A percentile compares a stretch with the other conserved stretches of the same genome.
Evolutionary conservation across 768 basidiomycete genomes (phyloP).

Genomic region (Pleurotus platypus): DNA sequence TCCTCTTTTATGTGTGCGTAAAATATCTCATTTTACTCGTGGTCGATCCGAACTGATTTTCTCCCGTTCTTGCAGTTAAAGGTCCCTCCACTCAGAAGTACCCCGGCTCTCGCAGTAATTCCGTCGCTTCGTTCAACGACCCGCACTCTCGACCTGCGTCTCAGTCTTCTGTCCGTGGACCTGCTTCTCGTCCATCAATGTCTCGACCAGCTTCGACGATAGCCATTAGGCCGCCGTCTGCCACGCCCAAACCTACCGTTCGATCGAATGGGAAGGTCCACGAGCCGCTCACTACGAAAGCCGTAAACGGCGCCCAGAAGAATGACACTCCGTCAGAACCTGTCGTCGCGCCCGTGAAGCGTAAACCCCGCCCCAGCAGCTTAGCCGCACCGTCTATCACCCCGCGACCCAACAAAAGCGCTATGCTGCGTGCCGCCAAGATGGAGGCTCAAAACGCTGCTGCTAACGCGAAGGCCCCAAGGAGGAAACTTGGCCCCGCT

Average conservation of each 20-base stretch:
- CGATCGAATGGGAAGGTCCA: conserved; percentile 4
- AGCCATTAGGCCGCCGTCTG: conserved; percentile 18
- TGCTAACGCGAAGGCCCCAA: conserved; percentile 32
- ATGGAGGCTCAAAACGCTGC: conserved; percentile 50
- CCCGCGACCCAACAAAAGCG: conserved; percentile 74
- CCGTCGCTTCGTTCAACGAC: conserved; percentile 26
- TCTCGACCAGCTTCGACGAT: conserved; percentile 42
- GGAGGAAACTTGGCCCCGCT: conserved; percentile 26
- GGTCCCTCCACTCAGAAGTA: conserved; percentile 35
- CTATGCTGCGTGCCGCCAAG: conserved; percentile 67
- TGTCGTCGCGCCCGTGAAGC: conserved; percentile 19
- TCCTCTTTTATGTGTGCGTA: conserved; percentile 72
- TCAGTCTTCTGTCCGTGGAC: conserved; percentile 21
- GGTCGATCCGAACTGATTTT: neutral
- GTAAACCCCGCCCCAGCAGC: conserved; percentile 55
- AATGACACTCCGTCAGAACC: neutral
- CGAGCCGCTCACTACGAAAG: conserved; percentile 11
- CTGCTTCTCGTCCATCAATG: conserved; percentile 15
- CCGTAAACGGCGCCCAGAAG: conserved; percentile 15
- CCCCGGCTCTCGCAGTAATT: conserved; percentile 43
- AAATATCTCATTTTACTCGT: neutral
- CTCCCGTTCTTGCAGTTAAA: conserved; percentile 37
- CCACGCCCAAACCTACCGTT: conserved; percentile 9
- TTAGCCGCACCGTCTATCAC: conserved; percentile 55
- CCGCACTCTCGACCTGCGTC: conserved; percentile 23